Base-by-base conservation (phyloP, 352 stramenopile species). In the Pseudoperonospora humuli region DNA sequence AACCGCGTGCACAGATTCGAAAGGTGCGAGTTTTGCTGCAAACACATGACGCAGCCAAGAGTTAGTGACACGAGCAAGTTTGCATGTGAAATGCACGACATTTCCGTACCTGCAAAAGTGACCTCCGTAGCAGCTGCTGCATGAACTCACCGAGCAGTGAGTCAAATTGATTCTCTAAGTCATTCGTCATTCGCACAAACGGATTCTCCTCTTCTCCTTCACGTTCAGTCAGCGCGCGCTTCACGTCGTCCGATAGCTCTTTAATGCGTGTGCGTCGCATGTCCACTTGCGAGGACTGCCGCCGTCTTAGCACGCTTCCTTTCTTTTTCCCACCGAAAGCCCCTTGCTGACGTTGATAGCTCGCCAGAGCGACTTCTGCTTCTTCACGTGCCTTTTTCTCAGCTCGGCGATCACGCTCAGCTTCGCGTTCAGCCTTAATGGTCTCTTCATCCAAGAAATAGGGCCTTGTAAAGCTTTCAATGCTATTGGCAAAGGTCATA, bases 401-500 rank as follows among this genome's bases (percentile, higher is more conserved):
- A 0, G 82, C 83, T 24, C 80, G 75, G 3, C 77, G 68, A 48
- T 91, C 74, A 11, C 80, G 67, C 45, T 92, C 70, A 11, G 64
- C 74, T 25, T 93, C 83, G 7, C 78, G 67, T 42, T 91, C 80
- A 7, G 64, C 72, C 28, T 89, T 91, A 52, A 92, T 93, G 0
- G 76, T 84, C 42, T 94, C 81, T 64, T 93, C 80, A 39, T 93
- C 84, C 32, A 93, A 26, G 11, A 84, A 73, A 33, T 88, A 93
- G 5, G 75, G 83, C 3, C 64, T 73, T 13, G 67, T 91, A 48
- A 98, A 96, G 6, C 62, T 63, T 36, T 96, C 91, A 27, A 98
- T 96, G 51, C 96, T 90, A 40, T 96, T 92, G 1, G 88, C 85
- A 45, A 99, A 98, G 1, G 87, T 71, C 27, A 97, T 77, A 55